These are phyloP conservation scores for Pleomassaria siparia DNA, from an alignment of 2,329 filamentous ascomycete species.

Conservation along the genomic window DNA sequence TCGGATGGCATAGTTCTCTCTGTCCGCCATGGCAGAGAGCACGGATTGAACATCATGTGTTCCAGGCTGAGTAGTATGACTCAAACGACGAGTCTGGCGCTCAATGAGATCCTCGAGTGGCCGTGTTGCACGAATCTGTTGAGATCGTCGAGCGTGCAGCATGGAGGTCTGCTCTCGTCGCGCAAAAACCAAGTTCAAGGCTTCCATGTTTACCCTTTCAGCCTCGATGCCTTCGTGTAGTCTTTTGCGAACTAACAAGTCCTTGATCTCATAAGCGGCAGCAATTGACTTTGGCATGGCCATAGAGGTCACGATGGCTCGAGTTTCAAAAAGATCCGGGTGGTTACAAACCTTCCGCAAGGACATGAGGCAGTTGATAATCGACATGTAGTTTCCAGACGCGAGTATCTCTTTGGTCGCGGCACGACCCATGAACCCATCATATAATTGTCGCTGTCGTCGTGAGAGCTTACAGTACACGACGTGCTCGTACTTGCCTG, in stretches of 20 bases:
- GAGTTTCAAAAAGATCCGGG: slow-evolving; percentile 92
- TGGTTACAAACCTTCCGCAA: slow-evolving; percentile 98
- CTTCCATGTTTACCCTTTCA: slow-evolving; percentile 68
- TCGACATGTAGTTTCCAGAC: slow-evolving; percentile 93
- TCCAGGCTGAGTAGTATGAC: slow-evolving; percentile 47
- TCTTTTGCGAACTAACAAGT: slow-evolving; percentile 67
- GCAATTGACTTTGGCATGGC: slow-evolving; percentile 81
- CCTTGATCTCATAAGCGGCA: slow-evolving; percentile 72
- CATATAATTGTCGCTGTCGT: slow-evolving; percentile 91
- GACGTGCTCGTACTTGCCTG: slow-evolving; percentile 95
- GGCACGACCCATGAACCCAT: slow-evolving; percentile 88
- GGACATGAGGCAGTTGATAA: slow-evolving; percentile 98
- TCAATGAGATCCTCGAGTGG: slow-evolving; percentile 71
- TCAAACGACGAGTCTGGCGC: slow-evolving; percentile 63
- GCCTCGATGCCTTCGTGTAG: slow-evolving; percentile 65
- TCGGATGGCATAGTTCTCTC: slow-evolving; percentile 65
- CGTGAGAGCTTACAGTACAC: slow-evolving; percentile 95
- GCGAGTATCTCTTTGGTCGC: slow-evolving; percentile 87
- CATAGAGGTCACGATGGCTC: slow-evolving; percentile 95
- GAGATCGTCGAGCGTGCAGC: slow-evolving; percentile 48
- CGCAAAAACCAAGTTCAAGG: slow-evolving; percentile 77
- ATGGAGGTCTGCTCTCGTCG: slow-evolving; percentile 64
- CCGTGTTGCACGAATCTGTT: slow-evolving; percentile 63
- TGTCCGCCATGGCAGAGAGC: slow-evolving; percentile 67
- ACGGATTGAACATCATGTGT: slow-evolving; percentile 69